Evolutionary conservation across 257 asterid species (phyloP), one percentile per base, ranked within the genome.

Genomic region (Prunella vulgaris): DNA sequence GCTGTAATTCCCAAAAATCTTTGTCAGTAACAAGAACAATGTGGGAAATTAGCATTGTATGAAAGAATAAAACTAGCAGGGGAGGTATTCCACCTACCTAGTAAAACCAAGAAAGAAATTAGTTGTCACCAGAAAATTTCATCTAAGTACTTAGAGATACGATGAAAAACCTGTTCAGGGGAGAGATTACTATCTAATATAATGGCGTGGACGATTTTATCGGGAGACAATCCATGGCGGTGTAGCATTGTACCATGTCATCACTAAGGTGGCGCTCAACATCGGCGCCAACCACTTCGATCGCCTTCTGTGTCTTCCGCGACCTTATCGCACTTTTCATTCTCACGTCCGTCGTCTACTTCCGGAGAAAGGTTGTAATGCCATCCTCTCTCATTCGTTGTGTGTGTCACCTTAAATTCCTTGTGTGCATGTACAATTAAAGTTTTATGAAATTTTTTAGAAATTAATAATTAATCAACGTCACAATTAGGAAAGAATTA

Each of bases 1-100:
- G 95, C 66, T 94, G 99, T n/a, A n/a, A 80, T 91, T 94, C 48
- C 97, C 96, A 1, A 91, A 94, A 75, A 94, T 85, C 82, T 97
- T 94, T 74, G 48, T 51, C 62, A 73, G 88, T 86, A 46, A 97
- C 81, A 73, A 71, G 76, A 78, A 8, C 68, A 69, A 71, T 30
- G 53, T n/a, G 51, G 18, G 5, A 22, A 52, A 5, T 60, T 58
- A 53, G 56, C 56, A 58, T 60, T 5, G 44, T 28, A 60, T n/a
- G 17, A 14, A 38, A 44, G 54, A 12, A 65, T 46, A 76, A 27
- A 49, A 66, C n/a, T 49, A 59, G 44, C 10, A 58, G 21, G n/a
- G 44, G 35, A 72, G 70, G 51, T 51, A 68, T 60, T 12, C 76
- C 27, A 75, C 89, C 77, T 64, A 91, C 99, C 99, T 97, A 5